A percentile compares a stretch with the other conserved stretches of the same genome.
phyloP scores from a whole-genome alignment of 2,329 filamentous ascomycete species.

The Macrophomina tecta region DNA sequence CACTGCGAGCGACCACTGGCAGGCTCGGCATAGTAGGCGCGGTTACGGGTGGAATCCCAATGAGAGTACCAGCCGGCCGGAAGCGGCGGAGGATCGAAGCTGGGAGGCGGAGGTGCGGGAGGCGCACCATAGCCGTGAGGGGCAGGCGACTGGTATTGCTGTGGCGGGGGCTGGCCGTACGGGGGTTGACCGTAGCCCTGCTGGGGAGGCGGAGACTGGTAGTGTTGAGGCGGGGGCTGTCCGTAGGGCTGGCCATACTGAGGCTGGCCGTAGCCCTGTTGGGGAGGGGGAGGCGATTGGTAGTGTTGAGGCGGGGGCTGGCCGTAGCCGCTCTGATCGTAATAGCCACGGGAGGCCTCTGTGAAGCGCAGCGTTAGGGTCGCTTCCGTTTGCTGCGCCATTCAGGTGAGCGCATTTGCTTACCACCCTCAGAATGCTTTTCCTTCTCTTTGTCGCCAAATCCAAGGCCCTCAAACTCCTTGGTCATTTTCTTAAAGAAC shows the following conservation, averaged over 20 bases:
- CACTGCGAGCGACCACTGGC: conserved; percentile 68
- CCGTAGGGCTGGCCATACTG: conserved; percentile 34
- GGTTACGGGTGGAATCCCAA: conserved; percentile 66
- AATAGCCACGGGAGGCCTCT: conserved; percentile 28
- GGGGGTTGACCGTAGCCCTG: conserved; percentile 36
- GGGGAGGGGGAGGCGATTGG: conserved; percentile 25
- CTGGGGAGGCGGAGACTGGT: conserved; percentile 23
- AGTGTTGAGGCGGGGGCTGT: conserved; percentile 37
- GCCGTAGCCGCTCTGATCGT: conserved; percentile 30
- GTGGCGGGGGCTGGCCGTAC: conserved; percentile 37
- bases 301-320: conserved; percentile 33
- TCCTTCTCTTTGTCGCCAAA: conserved; percentile 40
- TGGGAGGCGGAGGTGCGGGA: conserved; percentile 39
- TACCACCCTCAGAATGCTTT: conserved; percentile 35
- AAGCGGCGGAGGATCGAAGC: conserved; percentile 55
- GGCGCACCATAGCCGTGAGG: conserved; percentile 32
- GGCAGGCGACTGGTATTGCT: conserved; percentile 26
- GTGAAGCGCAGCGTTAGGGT: background rate
- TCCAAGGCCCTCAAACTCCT: conserved; percentile 50
- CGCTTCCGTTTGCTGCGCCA: background rate
- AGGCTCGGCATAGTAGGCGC: conserved; percentile 70
- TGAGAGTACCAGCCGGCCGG: conserved; percentile 67
- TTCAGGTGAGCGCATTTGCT: background rate
- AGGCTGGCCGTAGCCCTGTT: conserved; percentile 35
- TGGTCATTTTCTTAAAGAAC: conserved; percentile 55